A percentile compares a stretch with the other conserved stretches of the same genome.
phyloP scores from a whole-genome alignment of 2,329 filamentous ascomycete genomes.

The Alternaria sp. region DNA sequence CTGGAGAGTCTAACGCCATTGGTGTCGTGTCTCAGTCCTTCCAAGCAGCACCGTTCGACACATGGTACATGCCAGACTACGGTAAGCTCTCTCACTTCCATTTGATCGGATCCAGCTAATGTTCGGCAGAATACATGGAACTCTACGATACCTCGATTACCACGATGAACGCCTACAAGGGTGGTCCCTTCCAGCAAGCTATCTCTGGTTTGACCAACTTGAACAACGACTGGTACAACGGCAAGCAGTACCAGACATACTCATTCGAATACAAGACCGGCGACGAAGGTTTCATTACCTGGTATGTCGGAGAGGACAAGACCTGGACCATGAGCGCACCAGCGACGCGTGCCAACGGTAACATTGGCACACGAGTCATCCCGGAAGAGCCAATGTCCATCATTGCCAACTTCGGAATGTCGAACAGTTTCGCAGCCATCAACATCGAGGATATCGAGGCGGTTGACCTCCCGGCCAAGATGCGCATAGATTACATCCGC shows the following conservation, averaged over 20 bases:
- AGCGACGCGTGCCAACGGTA: constrained; percentile 71
- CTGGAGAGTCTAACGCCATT: constrained; percentile 58
- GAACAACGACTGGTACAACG: constrained; percentile 66
- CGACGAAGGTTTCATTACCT: constrained; percentile 66
- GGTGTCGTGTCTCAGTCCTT: constrained; percentile 71
- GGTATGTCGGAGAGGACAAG: constrained; percentile 70
- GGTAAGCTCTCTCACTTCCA: constrained; percentile 29
- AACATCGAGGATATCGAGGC: constrained; percentile 62
- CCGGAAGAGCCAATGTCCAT: constrained; percentile 72
- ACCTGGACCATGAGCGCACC: constrained; percentile 69
- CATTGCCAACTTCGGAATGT: constrained; percentile 75
- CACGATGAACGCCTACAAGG: constrained; percentile 61
- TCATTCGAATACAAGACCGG: constrained; percentile 65
- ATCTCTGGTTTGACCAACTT: constrained; percentile 61
- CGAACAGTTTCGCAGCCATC: constrained; percentile 67
- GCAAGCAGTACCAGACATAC: constrained; percentile 62
- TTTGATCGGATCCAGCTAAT: constrained; percentile 15
- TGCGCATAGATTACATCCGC: constrained; percentile 73
- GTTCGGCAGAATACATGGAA: constrained; percentile 63
- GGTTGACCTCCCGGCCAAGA: constrained; percentile 64
- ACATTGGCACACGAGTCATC: constrained; percentile 69
- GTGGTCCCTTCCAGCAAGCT: constrained; percentile 63
- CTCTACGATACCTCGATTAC: constrained; percentile 66
- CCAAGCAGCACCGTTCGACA: constrained; percentile 73
- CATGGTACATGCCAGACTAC: constrained; percentile 70